Base-by-base conservation (phyloP, 116 monocot species). In the Trichopus zeylanicus region DNA sequence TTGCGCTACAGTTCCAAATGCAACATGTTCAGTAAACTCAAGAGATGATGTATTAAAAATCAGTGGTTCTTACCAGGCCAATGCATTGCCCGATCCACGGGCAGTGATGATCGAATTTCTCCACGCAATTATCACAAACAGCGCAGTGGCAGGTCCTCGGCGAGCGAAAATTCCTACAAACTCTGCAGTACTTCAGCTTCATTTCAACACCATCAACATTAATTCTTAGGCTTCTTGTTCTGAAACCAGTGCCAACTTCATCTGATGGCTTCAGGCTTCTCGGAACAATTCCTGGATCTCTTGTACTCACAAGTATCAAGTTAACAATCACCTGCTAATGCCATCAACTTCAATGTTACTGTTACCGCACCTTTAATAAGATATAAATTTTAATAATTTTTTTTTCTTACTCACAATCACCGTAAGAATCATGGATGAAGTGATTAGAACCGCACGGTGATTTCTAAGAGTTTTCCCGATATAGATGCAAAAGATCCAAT, bases 101-200 rank as follows among this genome's bases (percentile, higher is more conserved):
- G 68, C 81, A 86, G 49, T 77, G 85, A 49, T 86, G 85, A 54
- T 86, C 85, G 29, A 86, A 86, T 30, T 74, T 81, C 60, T 86
- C 81, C 0, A 86, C 81, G 26, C 85, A 86, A 25, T 81, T 86
- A 65, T 86, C 78, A 54, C 85, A 86, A 7, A 72, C 74, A 16
- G 34, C 38, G 46, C 85, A 86, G 37, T 86, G 85, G 51, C 67
- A 78, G 22, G 77, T 78, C 46, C 85, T 23, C 1, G 81, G 85
- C 0, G 74, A 73, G 1, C 74, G 67, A 31, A 71, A 71, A 15
- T 81, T 65, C 60, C 47, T 69, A 31, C 85, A 86, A 21, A 78
- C 58, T 39, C 59, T 81, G 65, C 81, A 86, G 34, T 81, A 81
- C 30, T 81, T 81, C 13, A 76, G 27, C 49, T 72, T 86, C 29